A percentile compares a stretch with the other conserved stretches of the same genome.
Evolutionary conservation across 2,329 filamentous ascomycete genomes (phyloP).

Genomic region (Alternaria postmessia): DNA sequence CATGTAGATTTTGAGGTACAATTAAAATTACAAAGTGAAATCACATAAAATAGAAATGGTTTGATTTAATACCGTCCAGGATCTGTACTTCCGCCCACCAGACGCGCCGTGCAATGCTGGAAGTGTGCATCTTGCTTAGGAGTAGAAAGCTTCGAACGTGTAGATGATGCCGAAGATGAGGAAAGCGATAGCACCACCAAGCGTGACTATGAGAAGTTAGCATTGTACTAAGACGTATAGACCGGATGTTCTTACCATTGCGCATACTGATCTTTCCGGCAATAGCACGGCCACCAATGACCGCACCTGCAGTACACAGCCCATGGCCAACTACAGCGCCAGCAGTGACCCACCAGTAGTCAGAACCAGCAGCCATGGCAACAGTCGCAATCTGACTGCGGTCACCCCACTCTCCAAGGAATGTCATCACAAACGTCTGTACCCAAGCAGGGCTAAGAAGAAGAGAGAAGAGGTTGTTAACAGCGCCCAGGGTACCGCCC

Average conservation of each 20-base stretch:
- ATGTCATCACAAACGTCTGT: slow-evolving; percentile 99
- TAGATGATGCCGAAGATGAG: slow-evolving; percentile 92
- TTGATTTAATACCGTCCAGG: neutral
- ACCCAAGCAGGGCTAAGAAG: slow-evolving; percentile 97
- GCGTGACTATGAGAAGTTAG: slow-evolving; percentile 71
- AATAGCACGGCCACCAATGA: slow-evolving; percentile 90
- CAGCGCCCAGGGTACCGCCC: slow-evolving; percentile 65
- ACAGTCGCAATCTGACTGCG: slow-evolving; percentile 98
- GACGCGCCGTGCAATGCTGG: slow-evolving; percentile 37
- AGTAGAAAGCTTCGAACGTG: slow-evolving; percentile 77
- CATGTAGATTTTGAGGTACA: slow-evolving; percentile 12
- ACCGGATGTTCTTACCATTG: slow-evolving; percentile 75
- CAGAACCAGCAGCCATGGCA: slow-evolving; percentile 96
- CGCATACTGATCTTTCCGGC: slow-evolving; percentile 93
- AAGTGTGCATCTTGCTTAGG: slow-evolving; percentile 43
- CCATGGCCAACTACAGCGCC: slow-evolving; percentile 87
- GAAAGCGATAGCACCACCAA: slow-evolving; percentile 91
- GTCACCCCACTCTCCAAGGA: slow-evolving; percentile 97
- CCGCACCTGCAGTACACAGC: slow-evolving; percentile 88
- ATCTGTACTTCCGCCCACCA: slow-evolving; percentile 18
- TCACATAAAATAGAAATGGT: neutral
- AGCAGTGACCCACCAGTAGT: slow-evolving; percentile 98
- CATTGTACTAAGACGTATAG: neutral
- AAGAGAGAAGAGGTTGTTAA: slow-evolving; percentile 86
- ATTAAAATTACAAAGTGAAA: slow-evolving; percentile 39